A percentile compares a stretch with the other conserved stretches of the same genome.
phyloP scores from a whole-genome alignment of 2,329 filamentous ascomycete species.

The Colletotrichum australisinense region DNA sequence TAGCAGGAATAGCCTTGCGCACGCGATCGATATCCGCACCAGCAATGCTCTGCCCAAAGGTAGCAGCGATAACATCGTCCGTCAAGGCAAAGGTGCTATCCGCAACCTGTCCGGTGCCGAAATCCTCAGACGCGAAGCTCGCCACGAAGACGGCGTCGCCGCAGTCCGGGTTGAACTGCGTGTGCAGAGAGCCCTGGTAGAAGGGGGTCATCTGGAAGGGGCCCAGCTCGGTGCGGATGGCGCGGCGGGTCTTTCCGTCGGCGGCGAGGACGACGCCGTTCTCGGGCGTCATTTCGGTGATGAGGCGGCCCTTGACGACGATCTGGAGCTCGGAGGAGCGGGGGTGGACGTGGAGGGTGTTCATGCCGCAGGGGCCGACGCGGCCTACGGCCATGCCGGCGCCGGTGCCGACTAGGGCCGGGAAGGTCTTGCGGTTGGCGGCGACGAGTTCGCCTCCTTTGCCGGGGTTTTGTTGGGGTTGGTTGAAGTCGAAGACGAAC shows the following conservation, averaged over 20 bases:
- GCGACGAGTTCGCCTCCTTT: conserved; percentile 61
- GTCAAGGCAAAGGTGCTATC: conserved; percentile 62
- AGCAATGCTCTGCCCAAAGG: conserved; percentile 57
- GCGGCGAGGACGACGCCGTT: conserved; percentile 58
- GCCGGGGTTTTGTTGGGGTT: conserved; percentile 43
- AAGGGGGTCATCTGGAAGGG: conserved; percentile 64
- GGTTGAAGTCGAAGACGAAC: conserved; percentile 63
- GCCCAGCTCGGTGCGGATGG: conserved; percentile 48
- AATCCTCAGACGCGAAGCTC: conserved; percentile 61
- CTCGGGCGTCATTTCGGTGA: conserved; percentile 65
- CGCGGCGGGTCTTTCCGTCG: conserved; percentile 44
- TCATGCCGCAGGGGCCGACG: conserved; percentile 65
- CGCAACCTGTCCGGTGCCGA: conserved; percentile 61
- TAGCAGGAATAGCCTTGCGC: conserved; percentile 55
- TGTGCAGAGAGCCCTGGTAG: conserved; percentile 65
- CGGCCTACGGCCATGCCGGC: conserved; percentile 63
- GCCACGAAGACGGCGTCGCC: conserved; percentile 62
- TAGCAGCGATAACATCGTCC: conserved; percentile 57
- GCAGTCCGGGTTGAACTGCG: conserved; percentile 67
- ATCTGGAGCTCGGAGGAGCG: conserved; percentile 65
- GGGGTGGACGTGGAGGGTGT: conserved; percentile 67
- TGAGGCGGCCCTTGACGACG: conserved; percentile 59
- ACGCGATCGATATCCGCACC: conserved; percentile 60
- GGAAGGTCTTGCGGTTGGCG: conserved; percentile 68
- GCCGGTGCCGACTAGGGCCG: conserved; percentile 64